phyloP scores from a whole-genome alignment of 129 eudicot species.

The Flaveria brownii region DNA sequence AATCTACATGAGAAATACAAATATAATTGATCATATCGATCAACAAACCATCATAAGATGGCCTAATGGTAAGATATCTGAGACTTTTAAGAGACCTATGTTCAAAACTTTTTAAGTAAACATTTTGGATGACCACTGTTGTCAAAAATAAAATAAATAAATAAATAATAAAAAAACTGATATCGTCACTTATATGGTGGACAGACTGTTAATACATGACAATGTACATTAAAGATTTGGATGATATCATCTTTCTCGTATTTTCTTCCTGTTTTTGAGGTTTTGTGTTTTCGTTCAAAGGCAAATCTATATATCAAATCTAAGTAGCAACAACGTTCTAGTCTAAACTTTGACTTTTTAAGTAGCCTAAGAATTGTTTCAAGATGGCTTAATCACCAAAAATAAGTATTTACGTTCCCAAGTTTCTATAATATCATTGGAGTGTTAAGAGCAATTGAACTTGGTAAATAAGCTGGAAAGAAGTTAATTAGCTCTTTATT shows the following conservation, averaged over 20 bases:
- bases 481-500: too few species aligned
- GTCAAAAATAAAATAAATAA: too few species aligned
- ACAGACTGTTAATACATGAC: not conserved
- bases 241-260: constrained; percentile 34
- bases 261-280: constrained; percentile 28
- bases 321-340: not conserved
- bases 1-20: constrained; percentile 18
- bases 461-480: too few species aligned
- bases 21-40: not conserved
- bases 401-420: too few species aligned
- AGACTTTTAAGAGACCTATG: too few species aligned
- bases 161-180: not conserved
- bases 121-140: too few species aligned
- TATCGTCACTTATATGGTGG: not conserved
- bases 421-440: too few species aligned
- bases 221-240: not conserved
- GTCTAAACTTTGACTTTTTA: not conserved
- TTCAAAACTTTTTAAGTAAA: not conserved
- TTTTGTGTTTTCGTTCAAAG: not conserved
- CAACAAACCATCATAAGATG: too few species aligned
- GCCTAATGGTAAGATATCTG: too few species aligned
- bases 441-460: too few species aligned
- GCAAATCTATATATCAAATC: not conserved
- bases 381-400: too few species aligned
- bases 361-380: too few species aligned